Evolutionary conservation across 2,329 filamentous ascomycete species (phyloP).

Genomic region (Chrysosporium queenslandicum): DNA sequence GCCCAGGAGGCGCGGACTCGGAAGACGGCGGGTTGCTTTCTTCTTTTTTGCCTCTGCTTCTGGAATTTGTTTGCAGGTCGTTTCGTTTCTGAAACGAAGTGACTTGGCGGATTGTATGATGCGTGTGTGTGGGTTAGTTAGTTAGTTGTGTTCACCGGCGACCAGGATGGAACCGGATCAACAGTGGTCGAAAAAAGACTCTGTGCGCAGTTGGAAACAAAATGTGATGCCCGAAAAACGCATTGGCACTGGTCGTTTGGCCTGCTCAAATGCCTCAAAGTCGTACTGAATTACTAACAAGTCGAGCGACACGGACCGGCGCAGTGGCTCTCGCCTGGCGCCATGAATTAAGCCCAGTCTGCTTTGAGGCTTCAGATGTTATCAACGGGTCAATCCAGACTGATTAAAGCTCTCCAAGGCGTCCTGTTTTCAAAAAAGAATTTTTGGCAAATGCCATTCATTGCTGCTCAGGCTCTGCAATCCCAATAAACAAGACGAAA

Average conservation of each 20-base stretch:
- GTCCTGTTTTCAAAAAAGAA: neutral
- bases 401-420: too few species aligned
- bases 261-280: neutral
- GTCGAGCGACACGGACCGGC: too few species aligned
- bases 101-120: too few species aligned
- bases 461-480: neutral
- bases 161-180: too few species aligned
- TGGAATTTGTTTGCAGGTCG: neutral
- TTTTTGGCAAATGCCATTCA: slow-evolving; percentile 1
- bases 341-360: too few species aligned
- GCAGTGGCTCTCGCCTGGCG: too few species aligned
- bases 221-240: neutral
- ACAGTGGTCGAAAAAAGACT: too few species aligned
- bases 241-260: neutral
- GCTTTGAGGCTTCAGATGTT: too few species aligned
- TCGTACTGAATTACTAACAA: neutral
- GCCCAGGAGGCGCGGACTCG: neutral
- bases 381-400: too few species aligned
- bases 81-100: too few species aligned
- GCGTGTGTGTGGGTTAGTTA: too few species aligned
- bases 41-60: neutral
- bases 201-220: neutral
- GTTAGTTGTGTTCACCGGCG: too few species aligned
- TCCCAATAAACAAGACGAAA: neutral
- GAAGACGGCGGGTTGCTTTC: neutral